Conservation (phyloP, 192 early-diverging fungal species). For the Backusella sp. region DNA sequence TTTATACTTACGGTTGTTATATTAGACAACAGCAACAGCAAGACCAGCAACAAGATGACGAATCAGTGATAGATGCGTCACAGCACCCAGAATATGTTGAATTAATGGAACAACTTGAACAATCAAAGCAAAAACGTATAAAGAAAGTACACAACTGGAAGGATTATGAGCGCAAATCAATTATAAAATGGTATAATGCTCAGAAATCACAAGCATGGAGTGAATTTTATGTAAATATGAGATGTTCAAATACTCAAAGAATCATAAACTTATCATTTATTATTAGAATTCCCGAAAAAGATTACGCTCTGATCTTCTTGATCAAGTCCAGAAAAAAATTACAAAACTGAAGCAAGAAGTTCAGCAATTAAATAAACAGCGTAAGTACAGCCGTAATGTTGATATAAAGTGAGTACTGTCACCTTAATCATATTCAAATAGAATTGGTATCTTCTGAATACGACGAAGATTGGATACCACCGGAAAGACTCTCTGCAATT, state of each 20-base stretch:
- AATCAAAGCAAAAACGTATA: constrained; percentile 1
- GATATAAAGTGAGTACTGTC: neutral
- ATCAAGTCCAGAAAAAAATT: constrained; percentile 6
- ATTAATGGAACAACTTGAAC: constrained; percentile 7
- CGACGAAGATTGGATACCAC: constrained; percentile 4
- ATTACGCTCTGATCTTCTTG: constrained; percentile 6
- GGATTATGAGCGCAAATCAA: neutral
- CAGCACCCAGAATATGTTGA: constrained; percentile 14
- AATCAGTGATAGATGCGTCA: neutral
- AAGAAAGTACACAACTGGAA: neutral
- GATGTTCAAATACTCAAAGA: neutral
- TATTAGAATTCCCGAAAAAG: neutral
- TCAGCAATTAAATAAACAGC: neutral
- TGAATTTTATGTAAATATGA: constrained; percentile 13
- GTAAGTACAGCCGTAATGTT: neutral
- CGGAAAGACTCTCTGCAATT: constrained; percentile 4
- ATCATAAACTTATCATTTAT: neutral
- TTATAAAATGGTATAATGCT: constrained; percentile 9
- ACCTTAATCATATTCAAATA: neutral
- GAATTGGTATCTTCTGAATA: neutral
- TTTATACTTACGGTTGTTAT: neutral
- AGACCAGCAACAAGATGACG: neutral
- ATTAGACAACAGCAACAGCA: neutral
- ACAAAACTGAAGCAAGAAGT: constrained; percentile 5
- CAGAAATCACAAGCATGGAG: constrained; percentile 15